Evolutionary conservation across 306 rosid genomes (phyloP).

Genomic region (Begonia masoniana): DNA sequence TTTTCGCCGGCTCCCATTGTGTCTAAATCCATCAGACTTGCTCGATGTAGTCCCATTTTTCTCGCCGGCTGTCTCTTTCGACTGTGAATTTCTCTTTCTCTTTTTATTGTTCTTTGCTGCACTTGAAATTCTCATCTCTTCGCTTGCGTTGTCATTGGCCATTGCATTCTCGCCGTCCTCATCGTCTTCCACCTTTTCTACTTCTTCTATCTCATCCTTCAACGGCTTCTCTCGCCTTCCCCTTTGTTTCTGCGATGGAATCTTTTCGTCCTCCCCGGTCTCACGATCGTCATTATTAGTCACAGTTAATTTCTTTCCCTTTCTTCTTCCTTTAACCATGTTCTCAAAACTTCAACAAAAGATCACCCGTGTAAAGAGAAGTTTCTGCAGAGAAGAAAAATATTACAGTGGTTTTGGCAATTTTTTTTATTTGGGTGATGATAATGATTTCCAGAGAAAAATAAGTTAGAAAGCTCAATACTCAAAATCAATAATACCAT

Average conservation of each 20-base stretch:
- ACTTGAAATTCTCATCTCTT: conserved; percentile 26
- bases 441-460: no score
- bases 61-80: conserved; percentile 30
- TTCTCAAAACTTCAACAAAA: conserved; percentile 6
- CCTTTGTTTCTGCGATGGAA: conserved; percentile 38
- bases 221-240: conserved; percentile 40
- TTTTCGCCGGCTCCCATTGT: conserved; percentile 76
- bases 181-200: conserved; percentile 26
- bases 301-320: conserved; percentile 38
- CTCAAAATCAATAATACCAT: no score
- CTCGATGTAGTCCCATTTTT: conserved; percentile 30
- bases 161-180: conserved; percentile 29
- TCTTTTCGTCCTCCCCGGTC: conserved; percentile 41
- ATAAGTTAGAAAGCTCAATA: not conserved
- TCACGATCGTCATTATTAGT: conserved; percentile 30
- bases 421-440: no score
- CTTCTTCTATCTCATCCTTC: conserved; percentile 42
- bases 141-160: conserved; percentile 13
- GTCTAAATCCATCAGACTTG: conserved; percentile 61
- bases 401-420: no score
- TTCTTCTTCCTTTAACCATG: conserved; percentile 65
- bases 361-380: not conserved
- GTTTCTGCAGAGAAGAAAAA: no score
- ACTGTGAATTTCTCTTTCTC: conserved; percentile 35
- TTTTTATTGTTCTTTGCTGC: conserved; percentile 28